Evolutionary conservation across 2,329 filamentous ascomycete species (phyloP).

Genomic region (Pseudophaeomoniella oleicola): DNA sequence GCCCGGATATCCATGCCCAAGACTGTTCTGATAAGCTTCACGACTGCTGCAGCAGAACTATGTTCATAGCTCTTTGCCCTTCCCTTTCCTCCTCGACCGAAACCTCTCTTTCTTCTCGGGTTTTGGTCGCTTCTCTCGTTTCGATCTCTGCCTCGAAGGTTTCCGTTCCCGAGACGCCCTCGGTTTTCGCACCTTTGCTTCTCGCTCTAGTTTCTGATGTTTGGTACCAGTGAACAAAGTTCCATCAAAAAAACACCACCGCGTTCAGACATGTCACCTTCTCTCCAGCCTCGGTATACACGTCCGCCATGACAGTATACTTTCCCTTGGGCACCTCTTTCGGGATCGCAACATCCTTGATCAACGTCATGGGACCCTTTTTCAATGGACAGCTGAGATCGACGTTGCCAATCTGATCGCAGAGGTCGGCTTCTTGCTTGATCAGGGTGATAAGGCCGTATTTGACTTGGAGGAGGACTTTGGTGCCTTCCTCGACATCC

Average conservation of each 20-base stretch:
- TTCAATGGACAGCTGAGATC: slow-evolving; percentile 80
- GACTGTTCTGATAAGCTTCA: too few species aligned
- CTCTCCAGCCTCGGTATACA: slow-evolving; percentile 55
- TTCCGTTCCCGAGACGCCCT: too few species aligned
- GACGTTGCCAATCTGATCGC: slow-evolving; percentile 77
- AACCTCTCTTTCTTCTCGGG: background rate
- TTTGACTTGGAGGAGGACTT: slow-evolving; percentile 73
- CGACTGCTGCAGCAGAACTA: too few species aligned
- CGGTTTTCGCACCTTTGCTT: too few species aligned
- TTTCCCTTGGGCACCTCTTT: slow-evolving; percentile 72
- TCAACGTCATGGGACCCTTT: slow-evolving; percentile 57
- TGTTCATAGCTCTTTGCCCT: background rate
- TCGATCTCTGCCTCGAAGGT: too few species aligned
- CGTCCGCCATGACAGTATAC: slow-evolving; percentile 80
- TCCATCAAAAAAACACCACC: slow-evolving; percentile 5
- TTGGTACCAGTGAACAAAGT: background rate
- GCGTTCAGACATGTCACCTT: slow-evolving; percentile 81
- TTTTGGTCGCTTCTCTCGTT: background rate
- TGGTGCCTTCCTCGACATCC: slow-evolving; percentile 61
- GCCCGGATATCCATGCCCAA: too few species aligned
- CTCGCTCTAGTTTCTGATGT: too few species aligned
- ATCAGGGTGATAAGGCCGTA: slow-evolving; percentile 87
- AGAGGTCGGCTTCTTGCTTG: slow-evolving; percentile 67
- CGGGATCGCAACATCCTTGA: slow-evolving; percentile 74
- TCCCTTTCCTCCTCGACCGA: background rate